Evolutionary conservation across 768 basidiomycete genomes (phyloP).

Genomic region (Agaricus blazei): DNA sequence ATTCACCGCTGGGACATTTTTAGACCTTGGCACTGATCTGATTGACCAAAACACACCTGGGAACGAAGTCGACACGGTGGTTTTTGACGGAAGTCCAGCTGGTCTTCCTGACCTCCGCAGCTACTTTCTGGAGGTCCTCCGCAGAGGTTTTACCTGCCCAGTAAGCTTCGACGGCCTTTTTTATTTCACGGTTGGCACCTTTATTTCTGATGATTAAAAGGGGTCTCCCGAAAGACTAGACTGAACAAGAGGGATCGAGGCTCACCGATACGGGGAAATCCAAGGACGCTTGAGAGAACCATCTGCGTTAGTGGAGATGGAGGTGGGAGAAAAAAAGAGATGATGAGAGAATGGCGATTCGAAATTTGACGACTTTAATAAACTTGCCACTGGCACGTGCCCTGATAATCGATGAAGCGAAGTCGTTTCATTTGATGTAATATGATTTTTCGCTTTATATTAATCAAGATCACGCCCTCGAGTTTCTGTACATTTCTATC

Average conservation of each 20-base stretch:
- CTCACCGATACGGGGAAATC: conserved; percentile 88
- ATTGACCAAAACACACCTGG: conserved; percentile 57
- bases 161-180: conserved; percentile 98
- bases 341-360: conserved; percentile 18
- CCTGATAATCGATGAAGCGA: conserved; percentile 24
- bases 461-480: too few species aligned
- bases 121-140: conserved; percentile 82
- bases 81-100: conserved; percentile 86
- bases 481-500: too few species aligned
- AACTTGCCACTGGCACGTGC: conserved; percentile 31
- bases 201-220: conserved; percentile 1
- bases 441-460: too few species aligned
- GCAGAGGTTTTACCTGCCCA: conserved; percentile 91
- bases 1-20: conserved; percentile 72
- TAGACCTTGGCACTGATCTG: conserved; percentile 8
- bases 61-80: conserved; percentile 84
- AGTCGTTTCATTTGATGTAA: conserved; percentile 9
- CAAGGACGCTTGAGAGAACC: conserved; percentile 83
- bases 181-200: conserved; percentile 94
- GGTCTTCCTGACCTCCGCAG: conserved; percentile 81
- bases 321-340: conserved; percentile 18
- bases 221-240: conserved; percentile 6
- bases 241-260: conserved; percentile 1
- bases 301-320: conserved; percentile 34
- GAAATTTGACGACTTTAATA: conserved; percentile 11